Base-by-base conservation (phyloP, 2,329 filamentous ascomycete genomes). In the Nannizzia gypsea region DNA sequence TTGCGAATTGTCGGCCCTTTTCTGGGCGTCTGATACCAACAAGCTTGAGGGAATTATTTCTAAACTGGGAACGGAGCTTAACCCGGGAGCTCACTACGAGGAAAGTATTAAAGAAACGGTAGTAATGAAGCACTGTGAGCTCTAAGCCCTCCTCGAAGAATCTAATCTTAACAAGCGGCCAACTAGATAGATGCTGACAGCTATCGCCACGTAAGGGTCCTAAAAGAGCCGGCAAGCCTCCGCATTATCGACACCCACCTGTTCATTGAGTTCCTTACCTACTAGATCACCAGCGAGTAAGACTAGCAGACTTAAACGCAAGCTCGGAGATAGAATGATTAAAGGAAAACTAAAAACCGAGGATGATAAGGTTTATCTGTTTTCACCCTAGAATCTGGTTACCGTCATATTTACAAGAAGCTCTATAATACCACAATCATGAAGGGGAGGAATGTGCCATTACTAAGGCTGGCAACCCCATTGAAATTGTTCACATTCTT, bases 401-500 rank as follows among this genome's bases (percentile, higher is more conserved):
- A 9, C 17, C 20, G 22, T 22, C 13, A 13, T 48, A 48, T 26
- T 48, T 22, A 48, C 44, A 22, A 26, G 22, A 48, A 48, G 44
- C 20, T 6, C 22, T 15, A 48, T n/a, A 61, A 44, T 61, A 56
- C 48, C 15, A 22, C 20, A 36, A 20, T 15, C 50, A 55, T 20
- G 61, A 62, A 24, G 22, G 50, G 15, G 46, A 54, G 6, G 44
- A 44, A 50, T 61, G 61, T 20, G 22, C 57, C 17, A 55, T 63
- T 26, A 63, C 61, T 11, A 40, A 28, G 26, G 57, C 59, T 17
- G 56, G 48, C 11, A 31, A 46, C n/a, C 57, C 57, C 6, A 26
- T 62, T 31, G 58, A 63, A 42, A 50, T 56, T 1, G 61, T 59
- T 3, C 59, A 63, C 22, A 61, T 63, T 20, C 61, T 61, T 42